Base-by-base conservation (phyloP, 352 stramenopile genomes). In the Pythium insidiosum region DNA sequence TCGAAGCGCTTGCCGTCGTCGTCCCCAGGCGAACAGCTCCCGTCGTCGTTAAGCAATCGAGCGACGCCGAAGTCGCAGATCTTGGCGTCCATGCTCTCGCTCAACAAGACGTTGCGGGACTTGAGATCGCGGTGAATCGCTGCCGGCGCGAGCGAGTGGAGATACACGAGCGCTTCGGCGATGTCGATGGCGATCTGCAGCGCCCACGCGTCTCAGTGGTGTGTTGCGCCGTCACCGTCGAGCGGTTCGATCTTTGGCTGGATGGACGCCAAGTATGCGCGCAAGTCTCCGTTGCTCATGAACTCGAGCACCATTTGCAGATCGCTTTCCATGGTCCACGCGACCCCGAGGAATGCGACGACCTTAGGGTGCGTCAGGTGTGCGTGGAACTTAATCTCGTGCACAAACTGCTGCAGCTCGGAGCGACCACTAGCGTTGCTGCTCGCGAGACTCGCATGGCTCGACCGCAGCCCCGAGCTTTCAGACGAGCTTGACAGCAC, bases 101-200 rank as follows among this genome's bases (percentile, higher is more conserved):
- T 61, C 7, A 91, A 47, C 6, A 88, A 46, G 2, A 92, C 61
- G 28, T 86, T 88, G 2, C 70, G 61, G 0, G 74, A 89, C 33
- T 81, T 85, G 16, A 92, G 49, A 38, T 88, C 73, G 2, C 79
- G 70, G 39, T 92, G 73, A 2, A 92, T 56, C 46, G 89, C 55
- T 1, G 72, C 59, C 6, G 66, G 51, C 0, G 61, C 47, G 9
- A 76, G 66, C 0, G 73, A 76, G 47, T 92, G 80, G 34, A 84
- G 60, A 25, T 84, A 88, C 5, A 77, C 67, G 6, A 84, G 55
- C 0, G 69, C 74, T 35, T 88, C 72, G 3, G 66, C 68, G 15
- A 84, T 66, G 36, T 82, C 74, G 12, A 80, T 34, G 0, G 74
- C 74, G 46, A 88, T 75, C 1, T 42, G 34, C 6, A 50, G 12